Evolutionary conservation across 116 monocot species (phyloP), one percentile per base, ranked within the genome.

Genomic region (Posidonia oceanica): DNA sequence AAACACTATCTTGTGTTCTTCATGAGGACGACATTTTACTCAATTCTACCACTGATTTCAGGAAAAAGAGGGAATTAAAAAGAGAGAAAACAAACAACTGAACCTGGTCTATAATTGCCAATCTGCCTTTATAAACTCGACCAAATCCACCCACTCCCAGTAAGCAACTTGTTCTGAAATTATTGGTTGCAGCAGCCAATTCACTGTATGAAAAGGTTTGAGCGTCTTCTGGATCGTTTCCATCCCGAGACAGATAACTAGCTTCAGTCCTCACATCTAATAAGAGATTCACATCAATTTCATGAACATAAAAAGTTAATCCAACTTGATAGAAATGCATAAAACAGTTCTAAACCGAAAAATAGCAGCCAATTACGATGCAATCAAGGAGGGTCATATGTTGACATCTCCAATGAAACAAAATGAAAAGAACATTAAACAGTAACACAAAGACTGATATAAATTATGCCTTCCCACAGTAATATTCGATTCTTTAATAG

Each of bases 91-190:
- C 2, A 2, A 7, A 8, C 40, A 54, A 61, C 40, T 75, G 36
- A 16, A 93, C 93, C 88, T 93, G 82, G 69, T 84, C 80, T 36
- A 57, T 80, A 69, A 72, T 61, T 52, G 79, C 88, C 42, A 93
- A 77, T 20, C 68, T 68, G 69, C 93, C 88, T 63, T 82, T 92
- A 56, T 92, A 92, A 59, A 92, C 92, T 72, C 76, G 77, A 70
- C 88, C 92, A 75, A 92, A 92, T 44, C 92, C 71, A 20, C 61
- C 59, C 41, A 61, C 40, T 18, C 61, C 61, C 7, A 71, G 21
- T 3, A 61, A 51, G 42, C 72, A 72, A 62, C 62, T 40, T 3
- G 23, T 17, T 72, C 52, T 72, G 48, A 72, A 72, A 36, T 72
- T 48, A n/a, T 72, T 60, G 13, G 72, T 72, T 5, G 72, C 72